These are phyloP conservation scores for Bryopsis sp. DNA, from an alignment of 139 green algal genomes.

Conservation along the genomic window DNA sequence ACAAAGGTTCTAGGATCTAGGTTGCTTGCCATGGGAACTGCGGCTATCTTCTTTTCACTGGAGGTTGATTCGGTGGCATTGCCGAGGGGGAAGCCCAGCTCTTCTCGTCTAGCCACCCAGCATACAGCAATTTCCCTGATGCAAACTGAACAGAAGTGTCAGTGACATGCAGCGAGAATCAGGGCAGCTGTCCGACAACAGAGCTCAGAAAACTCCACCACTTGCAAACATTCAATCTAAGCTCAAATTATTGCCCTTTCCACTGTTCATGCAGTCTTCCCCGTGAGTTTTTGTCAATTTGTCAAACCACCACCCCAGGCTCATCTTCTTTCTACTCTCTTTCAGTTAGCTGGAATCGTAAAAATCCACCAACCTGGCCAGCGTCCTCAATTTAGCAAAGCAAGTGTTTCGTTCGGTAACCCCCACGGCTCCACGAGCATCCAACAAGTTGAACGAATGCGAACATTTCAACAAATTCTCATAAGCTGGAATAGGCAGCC, in stretches of 20 bases:
- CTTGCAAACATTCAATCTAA: too few species aligned
- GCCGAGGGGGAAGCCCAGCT: conserved; percentile 85
- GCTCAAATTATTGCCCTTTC: too few species aligned
- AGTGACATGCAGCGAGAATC: too few species aligned
- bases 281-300: too few species aligned
- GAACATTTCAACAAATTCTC: conserved; percentile 95
- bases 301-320: too few species aligned
- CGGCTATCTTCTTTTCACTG: background rate
- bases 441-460: conserved; percentile 97
- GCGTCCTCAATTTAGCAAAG: conserved; percentile 83
- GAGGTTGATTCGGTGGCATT: background rate
- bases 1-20: conserved; percentile 58
- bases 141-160: too few species aligned
- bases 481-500: conserved; percentile 91
- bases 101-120: conserved; percentile 80
- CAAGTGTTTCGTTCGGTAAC: conserved; percentile 89
- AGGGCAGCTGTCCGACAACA: too few species aligned
- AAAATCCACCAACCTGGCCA: conserved; percentile 43
- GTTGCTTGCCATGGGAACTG: background rate
- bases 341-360: too few species aligned
- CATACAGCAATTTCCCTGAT: background rate
- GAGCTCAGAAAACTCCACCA: too few species aligned
- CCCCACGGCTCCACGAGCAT: conserved; percentile 85
- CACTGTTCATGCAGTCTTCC: too few species aligned
- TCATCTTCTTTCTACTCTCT: too few species aligned